Base-by-base conservation (phyloP, 805 yeast genomes). In the Wickerhamomyces tratensis region DNA sequence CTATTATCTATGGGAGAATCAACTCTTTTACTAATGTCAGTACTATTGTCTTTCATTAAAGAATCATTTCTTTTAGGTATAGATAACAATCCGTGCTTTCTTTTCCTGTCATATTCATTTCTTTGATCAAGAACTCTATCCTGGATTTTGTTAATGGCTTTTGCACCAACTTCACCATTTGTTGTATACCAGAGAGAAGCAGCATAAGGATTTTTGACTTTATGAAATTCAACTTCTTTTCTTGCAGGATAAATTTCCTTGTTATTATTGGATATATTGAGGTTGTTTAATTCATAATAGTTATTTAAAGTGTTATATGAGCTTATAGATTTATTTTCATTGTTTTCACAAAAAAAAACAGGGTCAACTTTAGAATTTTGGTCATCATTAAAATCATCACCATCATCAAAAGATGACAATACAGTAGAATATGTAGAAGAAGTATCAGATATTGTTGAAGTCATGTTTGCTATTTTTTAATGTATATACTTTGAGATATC, bases 111-210 rank as follows among this genome's bases (percentile, higher is more conserved):
- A 51, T 43, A 27, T 48, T 46, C n/a, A 43, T 40, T 35, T 45
- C 40, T 29, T 43, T 36, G 35, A 42, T 41, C 15, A 41, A 41
- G 13, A 48, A 53, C 43, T 41, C 57, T 42, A 40, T 48, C 46
- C 46, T 57, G 41, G 25, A 65, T 58, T 14, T 51, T 49, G 12
- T 50, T 51, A 10, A 68, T 62, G 27, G 68, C 65, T 8, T 56
- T 52, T 9, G 63, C 62, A 26, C 63, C 59, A 35, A 58, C 44
- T 36, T 54, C 56, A 5, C 61, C 63, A 3, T 66, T 60, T 25
- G 70, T 51, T 8, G 62, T 50, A 39, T 53, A 58, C 75, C 75
- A 71, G 13, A 69, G 46, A 1, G 74, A 68, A 36, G 59, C 56
- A 0, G 74, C 60, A 49, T 70, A 70, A 0, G 75, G 75, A 41